Evolutionary conservation across 805 yeast genomes (phyloP), one percentile per base, ranked within the genome.

Genomic region (Lachancea quebecensis): DNA sequence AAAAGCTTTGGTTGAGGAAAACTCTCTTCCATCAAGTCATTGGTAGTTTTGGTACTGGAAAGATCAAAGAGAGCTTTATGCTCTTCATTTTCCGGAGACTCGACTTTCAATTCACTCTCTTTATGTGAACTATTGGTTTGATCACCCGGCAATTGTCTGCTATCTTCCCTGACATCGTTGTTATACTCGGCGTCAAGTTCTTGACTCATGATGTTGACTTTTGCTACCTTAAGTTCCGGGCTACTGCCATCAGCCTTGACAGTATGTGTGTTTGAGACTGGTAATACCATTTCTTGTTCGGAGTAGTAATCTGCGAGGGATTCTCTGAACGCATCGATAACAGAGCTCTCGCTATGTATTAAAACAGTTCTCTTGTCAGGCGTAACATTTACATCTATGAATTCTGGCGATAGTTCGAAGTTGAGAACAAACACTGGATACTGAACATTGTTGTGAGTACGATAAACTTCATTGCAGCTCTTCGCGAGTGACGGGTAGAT

Each of bases 311-410:
- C 59, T 0, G 58, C 54, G 14, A 90, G 54, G n/a, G 68, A 60
- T n/a, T 70, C 75, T 43, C 78, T 69, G 4, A 91, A 50, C 1
- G 66, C 64, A 30, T 81, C 84, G 4, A 84, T 52, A 1, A 90
- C 59, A n/a, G 66, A 60, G 3, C 64, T 59, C 60, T 90, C 97
- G 49, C 79, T 71, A 47, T 82, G 88, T 1, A 89, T 58, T 55
- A 85, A 58, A 1, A 90, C 71, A 2, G 79, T 76, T 42, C 91
- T 70, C 59, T 93, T 93, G 60, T 93, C 97, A 0, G 99, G 98
- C 0, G 96, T 82, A 1, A 93, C 85, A 62, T 93, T 93, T 15
- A 93, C 72, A 64, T 93, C 99, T n/a, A 82, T 49, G 33, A 70
- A 67, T 21, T 58, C 54, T 0, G 84, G 70, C 35, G 75, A 72